Evolutionary conservation across 2,329 filamentous ascomycete genomes (phyloP).

Genomic region (Didymella glomerata): DNA sequence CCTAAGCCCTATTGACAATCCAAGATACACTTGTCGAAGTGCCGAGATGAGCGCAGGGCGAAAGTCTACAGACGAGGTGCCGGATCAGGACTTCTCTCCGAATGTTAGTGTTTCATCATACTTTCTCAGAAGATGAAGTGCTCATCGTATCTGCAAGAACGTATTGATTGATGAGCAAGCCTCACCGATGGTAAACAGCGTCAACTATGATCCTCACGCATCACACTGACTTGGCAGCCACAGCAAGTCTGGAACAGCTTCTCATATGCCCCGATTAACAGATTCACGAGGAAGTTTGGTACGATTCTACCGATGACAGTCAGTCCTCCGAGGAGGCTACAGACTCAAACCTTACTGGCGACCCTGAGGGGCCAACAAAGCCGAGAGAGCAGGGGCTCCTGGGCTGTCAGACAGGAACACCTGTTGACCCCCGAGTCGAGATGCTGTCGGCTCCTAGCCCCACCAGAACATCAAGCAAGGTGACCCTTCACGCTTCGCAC

Average conservation of each 20-base stretch:
- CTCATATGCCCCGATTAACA: neutral
- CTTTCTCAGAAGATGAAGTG: neutral
- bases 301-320: neutral
- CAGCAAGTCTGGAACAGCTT: neutral
- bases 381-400: neutral
- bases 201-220: neutral
- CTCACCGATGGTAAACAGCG: neutral
- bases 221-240: neutral
- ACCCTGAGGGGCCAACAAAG: neutral
- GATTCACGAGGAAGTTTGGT: neutral
- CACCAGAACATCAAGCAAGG: neutral
- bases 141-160: conserved; percentile 3
- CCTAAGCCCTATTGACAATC: neutral
- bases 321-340: neutral
- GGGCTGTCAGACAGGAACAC: neutral
- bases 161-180: neutral
- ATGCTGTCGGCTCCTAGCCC: neutral
- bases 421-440: neutral
- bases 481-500: neutral
- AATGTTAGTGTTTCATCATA: neutral
- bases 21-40: neutral
- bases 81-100: neutral
- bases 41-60: neutral
- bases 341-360: conserved; percentile 1
- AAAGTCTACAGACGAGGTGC: neutral